These are phyloP conservation scores for Neurospora crassa DNA, from an alignment of 2,329 filamentous ascomycete species.

Conservation along the genomic window DNA sequence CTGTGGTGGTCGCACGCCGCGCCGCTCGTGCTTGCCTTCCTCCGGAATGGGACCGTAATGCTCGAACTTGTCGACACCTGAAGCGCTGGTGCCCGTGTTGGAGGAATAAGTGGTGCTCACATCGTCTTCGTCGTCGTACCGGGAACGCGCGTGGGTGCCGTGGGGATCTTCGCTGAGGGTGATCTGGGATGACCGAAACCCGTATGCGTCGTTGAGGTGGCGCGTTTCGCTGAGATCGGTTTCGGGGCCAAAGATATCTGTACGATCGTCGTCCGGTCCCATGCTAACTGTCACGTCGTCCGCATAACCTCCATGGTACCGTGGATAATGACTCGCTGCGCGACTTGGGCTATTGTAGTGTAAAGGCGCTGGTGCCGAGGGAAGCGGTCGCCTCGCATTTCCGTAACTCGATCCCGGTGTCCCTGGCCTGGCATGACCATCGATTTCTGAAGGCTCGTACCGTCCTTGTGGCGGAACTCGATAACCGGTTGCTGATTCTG, in stretches of 20 bases:
- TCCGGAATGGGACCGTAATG: slow-evolving; percentile 83
- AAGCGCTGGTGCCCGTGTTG: background rate
- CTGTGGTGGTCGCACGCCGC: slow-evolving; percentile 78
- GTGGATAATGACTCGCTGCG: background rate
- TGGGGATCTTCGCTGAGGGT: slow-evolving; percentile 40
- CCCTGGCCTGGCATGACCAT: slow-evolving; percentile 81
- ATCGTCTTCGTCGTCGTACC: slow-evolving; percentile 20
- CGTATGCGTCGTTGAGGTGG: slow-evolving; percentile 50
- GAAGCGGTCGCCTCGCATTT: slow-evolving; percentile 76
- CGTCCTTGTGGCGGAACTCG: slow-evolving; percentile 22
- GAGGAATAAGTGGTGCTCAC: slow-evolving; percentile 1
- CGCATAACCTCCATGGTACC: slow-evolving; percentile 29
- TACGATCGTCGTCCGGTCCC: slow-evolving; percentile 44
- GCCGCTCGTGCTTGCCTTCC: slow-evolving; percentile 67
- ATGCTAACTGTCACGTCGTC: slow-evolving; percentile 67
- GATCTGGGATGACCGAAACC: slow-evolving; percentile 41
- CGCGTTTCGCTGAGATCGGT: slow-evolving; percentile 45
- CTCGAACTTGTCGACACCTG: slow-evolving; percentile 45
- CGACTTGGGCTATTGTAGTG: background rate
- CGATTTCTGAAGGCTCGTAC: slow-evolving; percentile 82
- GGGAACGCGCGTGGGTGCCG: slow-evolving; percentile 18
- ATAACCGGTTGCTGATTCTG: background rate
- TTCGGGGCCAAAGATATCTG: slow-evolving; percentile 64
- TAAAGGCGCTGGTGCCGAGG: slow-evolving; percentile 75
- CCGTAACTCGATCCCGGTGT: slow-evolving; percentile 77